phyloP scores from a whole-genome alignment of 805 yeast genomes.

The Jamesozyma gamospora region DNA sequence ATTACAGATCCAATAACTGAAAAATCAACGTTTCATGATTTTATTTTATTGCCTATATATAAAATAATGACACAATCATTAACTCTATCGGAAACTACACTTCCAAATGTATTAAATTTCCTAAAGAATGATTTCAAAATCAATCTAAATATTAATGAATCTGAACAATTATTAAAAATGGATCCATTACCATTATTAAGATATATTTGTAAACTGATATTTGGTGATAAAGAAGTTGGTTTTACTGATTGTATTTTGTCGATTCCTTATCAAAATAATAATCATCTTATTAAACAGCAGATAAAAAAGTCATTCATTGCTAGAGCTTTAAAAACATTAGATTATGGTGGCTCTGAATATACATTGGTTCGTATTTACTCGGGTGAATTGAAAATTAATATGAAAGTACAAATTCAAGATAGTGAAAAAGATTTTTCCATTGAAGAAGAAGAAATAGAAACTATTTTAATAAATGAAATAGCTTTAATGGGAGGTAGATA shows the following conservation, averaged over 20 bases:
- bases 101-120: constrained; percentile 33
- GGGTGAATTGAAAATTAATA: constrained; percentile 46
- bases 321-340: constrained; percentile 48
- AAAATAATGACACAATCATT: constrained; percentile 57
- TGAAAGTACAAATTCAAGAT: constrained; percentile 45
- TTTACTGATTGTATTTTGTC: constrained; percentile 36
- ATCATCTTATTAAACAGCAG: background rate
- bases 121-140: constrained; percentile 43
- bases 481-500: constrained; percentile 65
- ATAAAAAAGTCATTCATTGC: constrained; percentile 24
- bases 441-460: constrained; percentile 37
- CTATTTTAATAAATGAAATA: constrained; percentile 29
- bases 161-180: constrained; percentile 32
- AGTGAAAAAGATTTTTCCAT: constrained; percentile 4
- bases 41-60: constrained; percentile 71
- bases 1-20: constrained; percentile 14
- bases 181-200: constrained; percentile 54
- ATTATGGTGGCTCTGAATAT: constrained; percentile 46
- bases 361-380: constrained; percentile 47
- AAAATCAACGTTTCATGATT: constrained; percentile 45
- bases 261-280: background rate
- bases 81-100: constrained; percentile 33
- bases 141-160: constrained; percentile 22
- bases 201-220: constrained; percentile 44
- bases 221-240: constrained; percentile 38